phyloP scores from a whole-genome alignment of 768 basidiomycete species.

The Naganishia kalamii region DNA sequence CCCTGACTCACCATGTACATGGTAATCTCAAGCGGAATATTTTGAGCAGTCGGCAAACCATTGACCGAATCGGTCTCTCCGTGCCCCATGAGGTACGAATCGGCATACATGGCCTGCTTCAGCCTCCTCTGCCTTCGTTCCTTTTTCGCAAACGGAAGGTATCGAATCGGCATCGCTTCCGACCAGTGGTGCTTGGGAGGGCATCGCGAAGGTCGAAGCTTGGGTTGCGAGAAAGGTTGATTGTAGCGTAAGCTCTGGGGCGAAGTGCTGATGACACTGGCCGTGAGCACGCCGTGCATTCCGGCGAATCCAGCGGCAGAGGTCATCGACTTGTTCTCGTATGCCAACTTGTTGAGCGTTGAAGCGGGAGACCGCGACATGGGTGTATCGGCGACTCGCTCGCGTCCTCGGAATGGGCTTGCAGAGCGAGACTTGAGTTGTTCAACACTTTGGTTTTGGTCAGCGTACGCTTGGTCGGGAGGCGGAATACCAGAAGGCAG shows the following conservation, averaged over 20 bases:
- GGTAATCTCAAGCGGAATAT: slow-evolving; percentile 39
- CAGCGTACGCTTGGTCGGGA: not conserved
- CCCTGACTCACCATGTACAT: slow-evolving; percentile 36
- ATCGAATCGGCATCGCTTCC: slow-evolving; percentile 16
- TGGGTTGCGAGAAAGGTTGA: slow-evolving; percentile 1
- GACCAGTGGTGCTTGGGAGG: slow-evolving; percentile 6
- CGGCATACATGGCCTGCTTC: slow-evolving; percentile 17
- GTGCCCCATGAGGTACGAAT: not conserved
- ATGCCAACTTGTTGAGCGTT: not conserved
- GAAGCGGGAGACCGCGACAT: not conserved
- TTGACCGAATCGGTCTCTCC: not conserved
- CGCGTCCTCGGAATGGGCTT: not conserved
- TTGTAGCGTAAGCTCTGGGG: not conserved
- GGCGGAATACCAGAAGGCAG: slow-evolving; percentile 11
- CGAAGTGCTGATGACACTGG: not conserved
- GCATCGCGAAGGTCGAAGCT: slow-evolving; percentile 15
- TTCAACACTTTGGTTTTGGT: slow-evolving; percentile 7
- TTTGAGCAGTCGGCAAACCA: slow-evolving; percentile 24
- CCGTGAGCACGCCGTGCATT: not conserved
- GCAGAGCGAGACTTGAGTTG: not conserved
- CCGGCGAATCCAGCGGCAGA: not conserved
- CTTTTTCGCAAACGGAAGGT: slow-evolving; percentile 24
- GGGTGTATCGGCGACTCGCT: slow-evolving; percentile 1
- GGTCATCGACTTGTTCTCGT: not conserved
- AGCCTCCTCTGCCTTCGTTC: slow-evolving; percentile 24